phyloP scores from a whole-genome alignment of 2,329 filamentous ascomycete genomes.

The Leptographium radiaticola region DNA sequence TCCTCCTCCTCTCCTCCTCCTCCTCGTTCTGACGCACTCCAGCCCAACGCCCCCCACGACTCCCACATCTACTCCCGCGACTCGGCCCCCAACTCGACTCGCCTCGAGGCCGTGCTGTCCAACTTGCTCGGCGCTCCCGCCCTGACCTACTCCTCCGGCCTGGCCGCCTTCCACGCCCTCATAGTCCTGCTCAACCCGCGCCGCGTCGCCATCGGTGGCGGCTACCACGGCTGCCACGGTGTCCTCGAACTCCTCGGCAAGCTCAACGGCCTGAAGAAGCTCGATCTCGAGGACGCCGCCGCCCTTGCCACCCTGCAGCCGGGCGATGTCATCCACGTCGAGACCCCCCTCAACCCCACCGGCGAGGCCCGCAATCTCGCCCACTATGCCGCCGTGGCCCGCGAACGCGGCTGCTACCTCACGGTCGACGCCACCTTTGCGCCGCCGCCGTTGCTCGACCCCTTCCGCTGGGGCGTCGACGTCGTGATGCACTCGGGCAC shows the following conservation, averaged over 20 bases:
- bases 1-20: not conserved
- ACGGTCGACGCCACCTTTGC: slow-evolving; percentile 88
- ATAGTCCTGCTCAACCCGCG: slow-evolving; percentile 75
- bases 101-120: slow-evolving; percentile 72
- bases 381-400: slow-evolving; percentile 59
- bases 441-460: slow-evolving; percentile 78
- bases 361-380: slow-evolving; percentile 67
- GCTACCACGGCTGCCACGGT: slow-evolving; percentile 90
- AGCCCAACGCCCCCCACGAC: slow-evolving; percentile 38
- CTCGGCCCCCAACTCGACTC: slow-evolving; percentile 65
- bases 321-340: slow-evolving; percentile 80
- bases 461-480: slow-evolving; percentile 71
- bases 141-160: slow-evolving; percentile 71
- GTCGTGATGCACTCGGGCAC: slow-evolving; percentile 85
- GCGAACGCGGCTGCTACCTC: slow-evolving; percentile 57
- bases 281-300: slow-evolving; percentile 45
- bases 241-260: slow-evolving; percentile 63
- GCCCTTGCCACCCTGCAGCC: slow-evolving; percentile 47
- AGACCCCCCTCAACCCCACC: slow-evolving; percentile 87
- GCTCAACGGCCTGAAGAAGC: slow-evolving; percentile 59
- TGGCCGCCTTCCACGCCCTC: slow-evolving; percentile 79
- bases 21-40: not conserved
- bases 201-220: slow-evolving; percentile 65
- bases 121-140: slow-evolving; percentile 56
- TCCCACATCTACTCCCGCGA: slow-evolving; percentile 76